Evolutionary conservation across 23 red algal species (phyloP).

Genomic region (Chondrus crispus): DNA sequence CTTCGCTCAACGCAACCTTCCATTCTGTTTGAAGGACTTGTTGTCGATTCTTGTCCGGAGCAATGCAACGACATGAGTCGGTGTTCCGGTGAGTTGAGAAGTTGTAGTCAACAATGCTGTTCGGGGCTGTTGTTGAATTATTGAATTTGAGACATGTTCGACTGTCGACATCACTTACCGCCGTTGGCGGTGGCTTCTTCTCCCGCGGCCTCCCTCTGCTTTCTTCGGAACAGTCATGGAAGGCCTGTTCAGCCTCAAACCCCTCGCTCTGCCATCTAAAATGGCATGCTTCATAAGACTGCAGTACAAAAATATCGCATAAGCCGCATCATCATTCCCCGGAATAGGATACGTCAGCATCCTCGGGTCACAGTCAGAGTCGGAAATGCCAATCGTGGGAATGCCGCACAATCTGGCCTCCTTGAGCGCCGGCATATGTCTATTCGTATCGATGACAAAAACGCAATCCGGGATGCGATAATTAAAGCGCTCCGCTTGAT

Average conservation of each 20-base stretch:
- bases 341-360: slow-evolving; percentile 88
- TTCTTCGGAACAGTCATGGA: slow-evolving; percentile 11
- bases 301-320: slow-evolving; percentile 86
- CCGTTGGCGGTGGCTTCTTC: too few relatives aligned
- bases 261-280: slow-evolving; percentile 71
- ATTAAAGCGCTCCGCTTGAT: slow-evolving; percentile 70
- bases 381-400: slow-evolving; percentile 86
- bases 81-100: too few relatives aligned
- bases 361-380: slow-evolving; percentile 91
- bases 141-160: too few relatives aligned
- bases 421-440: slow-evolving; percentile 69
- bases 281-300: slow-evolving; percentile 78
- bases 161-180: too few relatives aligned
- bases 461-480: slow-evolving; percentile 80
- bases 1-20: too few relatives aligned
- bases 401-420: slow-evolving; percentile 79
- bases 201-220: too few relatives aligned
- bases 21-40: too few relatives aligned
- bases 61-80: too few relatives aligned
- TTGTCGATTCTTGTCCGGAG: too few relatives aligned
- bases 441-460: slow-evolving; percentile 76
- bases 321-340: slow-evolving; percentile 87
- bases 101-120: too few relatives aligned
- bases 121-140: too few relatives aligned
- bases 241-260: slow-evolving; percentile 31